Base-by-base conservation (phyloP, 208 protist genomes). In the Trypanosoma grayi region DNA sequence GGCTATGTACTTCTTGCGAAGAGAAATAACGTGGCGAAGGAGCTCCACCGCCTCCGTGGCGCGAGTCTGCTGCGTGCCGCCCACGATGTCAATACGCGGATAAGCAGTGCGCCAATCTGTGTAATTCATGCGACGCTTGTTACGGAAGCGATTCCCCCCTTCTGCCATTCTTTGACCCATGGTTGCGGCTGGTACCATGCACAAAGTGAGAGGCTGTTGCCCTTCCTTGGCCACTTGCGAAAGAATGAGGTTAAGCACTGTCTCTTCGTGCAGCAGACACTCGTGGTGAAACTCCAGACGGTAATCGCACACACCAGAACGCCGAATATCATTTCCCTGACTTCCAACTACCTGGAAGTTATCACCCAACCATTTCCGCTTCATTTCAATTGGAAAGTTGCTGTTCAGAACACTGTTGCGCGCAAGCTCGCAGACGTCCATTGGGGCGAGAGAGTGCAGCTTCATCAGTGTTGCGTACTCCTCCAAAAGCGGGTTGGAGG, bases 341-440 rank as follows among this genome's bases (percentile, higher is more conserved):
- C 52, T 66, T 22, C 63, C 60, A 4, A 80, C 31, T 6, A 54
- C 13, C 31, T 73, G 51, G 70, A 87, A 92, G 25, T 68, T 52
- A 39, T 87, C 67, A n/a, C 85, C 83, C 0, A 97, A 63, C 85
- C 86, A 94, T 48, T 74, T 57, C 48, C 70, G 58, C 66, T 95
- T 93, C 56, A 78, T 71, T 46, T 72, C 73, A 24, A 77, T 40
- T 3, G 84, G 81, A 72, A 95, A 97, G 60, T 81, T 89, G 70
- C 81, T 91, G 64, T 92, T 94, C 5, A 95, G 55, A 11, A 97
- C 87, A 68, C 84, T 92, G 79, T 97, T 97, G n/a, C 89, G 74
- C 27, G 85, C 85, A 28, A 97, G 55, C 61, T 95, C 92, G 68
- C 75, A 86, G 37, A 94, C 45, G 70, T 93, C 87, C 72, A 87